Base-by-base conservation (phyloP, 257 asterid species). In the Solanum infundibuliforme region DNA sequence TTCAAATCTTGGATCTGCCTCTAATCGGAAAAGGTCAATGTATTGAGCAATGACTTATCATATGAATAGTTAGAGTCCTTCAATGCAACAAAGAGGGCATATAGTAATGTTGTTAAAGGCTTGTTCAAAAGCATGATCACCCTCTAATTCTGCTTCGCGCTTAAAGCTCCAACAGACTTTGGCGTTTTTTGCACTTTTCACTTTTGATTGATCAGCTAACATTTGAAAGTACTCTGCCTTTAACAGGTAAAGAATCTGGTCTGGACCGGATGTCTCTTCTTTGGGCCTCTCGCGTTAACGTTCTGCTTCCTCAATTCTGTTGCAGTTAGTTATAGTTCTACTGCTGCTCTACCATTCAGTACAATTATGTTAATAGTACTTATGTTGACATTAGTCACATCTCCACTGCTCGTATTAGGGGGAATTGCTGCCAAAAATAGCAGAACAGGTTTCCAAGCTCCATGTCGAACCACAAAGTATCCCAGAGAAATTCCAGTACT, bases 401-500 rank as follows among this genome's bases (percentile, higher is more conserved):
- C 68, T 8, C 90, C 91, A 13, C 83, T 86, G 84, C 88, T 90
- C 34, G 9, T 88, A 18, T 73, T 90, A 38, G 92, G 92, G 0
- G 91, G 89, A 38, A 86, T 81, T 29, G 71, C 84, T n/a, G 92
- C 86, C 25, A 89, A 90, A 52, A 82, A 84, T n/a, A 89, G 86
- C 68, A 83, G 68, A n/a, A 39, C 76, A 2, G 83, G 81, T 83
- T 89, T 90, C 85, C 87, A 87, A 39, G 83, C 88, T 87, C 91
- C 90, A 14, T 90, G 92, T 62, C 90, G 82, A 6, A 89, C 91
- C 77, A 85, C 89, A 31, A 89, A 89, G 65, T 72, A 39, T 77
- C 90, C 89, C 5, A 87, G 90, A 60, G 92, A 90, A 52, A 87
- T 90, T 13, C 92, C 91, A 6, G 12, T 8, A n/a, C 88, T 84